A percentile compares a stretch with the other conserved stretches of the same genome.
Evolutionary conservation across 768 basidiomycete genomes (phyloP).

Genomic region (Leucocoprinus sp.): DNA sequence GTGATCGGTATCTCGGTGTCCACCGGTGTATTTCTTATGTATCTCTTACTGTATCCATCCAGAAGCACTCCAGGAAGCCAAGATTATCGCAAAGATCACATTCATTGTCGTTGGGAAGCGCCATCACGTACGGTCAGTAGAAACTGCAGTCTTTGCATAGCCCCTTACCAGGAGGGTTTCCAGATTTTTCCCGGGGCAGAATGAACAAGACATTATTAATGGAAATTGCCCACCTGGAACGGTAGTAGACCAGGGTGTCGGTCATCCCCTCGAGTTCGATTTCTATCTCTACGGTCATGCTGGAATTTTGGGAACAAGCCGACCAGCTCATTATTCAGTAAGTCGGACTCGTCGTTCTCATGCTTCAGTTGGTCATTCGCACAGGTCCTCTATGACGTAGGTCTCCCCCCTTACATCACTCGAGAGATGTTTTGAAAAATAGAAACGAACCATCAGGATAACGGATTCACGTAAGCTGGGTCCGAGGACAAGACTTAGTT

Average conservation of each 20-base stretch:
- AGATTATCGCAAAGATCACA: constrained; percentile 57
- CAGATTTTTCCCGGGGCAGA: constrained; percentile 13
- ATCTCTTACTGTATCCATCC: neutral
- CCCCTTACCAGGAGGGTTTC: neutral
- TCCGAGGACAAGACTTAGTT: neutral
- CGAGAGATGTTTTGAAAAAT: too few relatives aligned
- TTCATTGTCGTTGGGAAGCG: constrained; percentile 79
- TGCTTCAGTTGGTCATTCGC: neutral
- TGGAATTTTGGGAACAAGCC: constrained; percentile 68
- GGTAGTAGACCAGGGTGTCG: constrained; percentile 63
- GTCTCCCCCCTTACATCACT: neutral
- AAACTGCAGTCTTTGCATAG: neutral
- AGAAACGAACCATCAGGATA: constrained; percentile 28
- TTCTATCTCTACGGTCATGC: constrained; percentile 75
- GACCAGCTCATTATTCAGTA: constrained; percentile 32
- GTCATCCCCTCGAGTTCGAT: constrained; percentile 67
- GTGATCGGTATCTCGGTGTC: constrained; percentile 1
- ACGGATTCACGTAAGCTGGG: constrained; percentile 44
- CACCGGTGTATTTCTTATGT: neutral
- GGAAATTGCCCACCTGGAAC: constrained; percentile 75
- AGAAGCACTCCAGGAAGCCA: constrained; percentile 57
- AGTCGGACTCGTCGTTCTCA: neutral
- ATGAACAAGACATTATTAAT: constrained; percentile 30
- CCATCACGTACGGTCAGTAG: constrained; percentile 44
- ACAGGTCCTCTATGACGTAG: constrained; percentile 17